Percentiles rank a stretch among this genome's conserved stretches.
Conservation (phyloP, 768 basidiomycete genomes). For the Kwoniella dejecticola region DNA sequence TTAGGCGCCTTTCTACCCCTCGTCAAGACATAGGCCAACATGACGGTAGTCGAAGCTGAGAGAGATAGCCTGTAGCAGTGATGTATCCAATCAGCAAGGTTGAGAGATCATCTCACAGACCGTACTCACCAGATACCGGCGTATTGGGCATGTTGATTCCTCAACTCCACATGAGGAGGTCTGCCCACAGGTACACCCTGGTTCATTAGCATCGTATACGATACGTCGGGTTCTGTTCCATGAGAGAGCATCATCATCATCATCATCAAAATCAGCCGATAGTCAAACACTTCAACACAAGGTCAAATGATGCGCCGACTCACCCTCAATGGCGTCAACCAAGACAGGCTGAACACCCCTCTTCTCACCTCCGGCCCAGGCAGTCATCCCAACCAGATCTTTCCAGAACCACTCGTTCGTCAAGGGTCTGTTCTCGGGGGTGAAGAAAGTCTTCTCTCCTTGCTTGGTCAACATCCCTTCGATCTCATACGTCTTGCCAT, state of each 20-base stretch:
- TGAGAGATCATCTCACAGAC: too few species aligned
- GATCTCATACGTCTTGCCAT: slow-evolving; percentile 66
- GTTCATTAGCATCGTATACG: slow-evolving; percentile 45
- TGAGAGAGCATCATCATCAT: background rate
- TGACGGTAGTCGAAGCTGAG: slow-evolving; percentile 77
- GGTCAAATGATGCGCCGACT: slow-evolving; percentile 43
- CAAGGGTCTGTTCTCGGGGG: slow-evolving; percentile 80
- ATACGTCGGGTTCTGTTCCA: slow-evolving; percentile 66
- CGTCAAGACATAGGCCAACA: slow-evolving; percentile 58
- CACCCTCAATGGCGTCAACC: slow-evolving; percentile 88
- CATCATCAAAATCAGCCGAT: background rate
- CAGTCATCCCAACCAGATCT: slow-evolving; percentile 77
- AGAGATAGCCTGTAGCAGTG: slow-evolving; percentile 73
- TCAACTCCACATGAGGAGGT: slow-evolving; percentile 75
- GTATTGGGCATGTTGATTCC: slow-evolving; percentile 93
- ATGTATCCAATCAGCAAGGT: background rate
- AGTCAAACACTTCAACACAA: background rate
- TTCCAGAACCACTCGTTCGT: slow-evolving; percentile 89
- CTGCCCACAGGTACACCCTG: slow-evolving; percentile 86
- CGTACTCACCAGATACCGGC: slow-evolving; percentile 84
- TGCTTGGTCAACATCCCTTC: slow-evolving; percentile 82
- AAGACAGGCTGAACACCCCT: slow-evolving; percentile 82
- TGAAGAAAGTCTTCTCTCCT: slow-evolving; percentile 70
- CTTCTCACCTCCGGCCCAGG: slow-evolving; percentile 70
- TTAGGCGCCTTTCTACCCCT: slow-evolving; percentile 25